Evolutionary conservation across 2,329 filamentous ascomycete genomes (phyloP), one percentile per base, ranked within the genome.

Genomic region (Pseudogymnoascus sp.): DNA sequence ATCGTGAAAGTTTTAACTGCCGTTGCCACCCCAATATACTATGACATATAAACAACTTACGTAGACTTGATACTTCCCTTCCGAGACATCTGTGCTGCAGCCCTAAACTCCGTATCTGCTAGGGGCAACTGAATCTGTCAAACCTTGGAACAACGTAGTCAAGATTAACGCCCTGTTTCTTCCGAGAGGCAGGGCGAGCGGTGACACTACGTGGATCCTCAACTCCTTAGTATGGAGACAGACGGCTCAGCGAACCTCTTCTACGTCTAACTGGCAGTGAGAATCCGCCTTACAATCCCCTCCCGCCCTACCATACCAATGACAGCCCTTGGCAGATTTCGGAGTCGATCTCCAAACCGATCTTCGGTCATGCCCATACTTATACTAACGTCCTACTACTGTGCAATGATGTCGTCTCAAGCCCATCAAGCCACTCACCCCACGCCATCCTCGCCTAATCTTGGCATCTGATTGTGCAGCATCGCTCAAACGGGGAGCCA

Each of bases 381-480:
- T 11, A 28, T 49, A 49, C 43, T 49, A 49, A 49, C 43, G 43
- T 9, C 23, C 21, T 16, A 6, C 43, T 49, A 49, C 43, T 49
- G 43, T 49, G 43, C 43, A 49, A 49, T 49, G 43, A 49, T 49
- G 43, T 49, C 43, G 43, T 49, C 43, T 11, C 43, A 46, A 46
- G 36, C 36, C 36, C 36, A 38, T n/a, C 31, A 34, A 40, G 43
- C 23, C 43, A 49, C 43, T 28, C 43, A 49, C 43, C 43, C 43
- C 43, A 49, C 43, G 43, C 43, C 23, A n/a, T 9, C 23, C 23
- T 49, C 23, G 43, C 6, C 43, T 49, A 49, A 14, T 49, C 43
- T 49, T 49, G 43, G 43, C 43, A 49, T 49, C 43, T 49, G 43
- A 49, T 49, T 28, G 23, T 49, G 43, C n/a, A 28, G 14, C 14